Base-by-base conservation (phyloP, 106 monocot species). In the Vanilla planifolia region DNA sequence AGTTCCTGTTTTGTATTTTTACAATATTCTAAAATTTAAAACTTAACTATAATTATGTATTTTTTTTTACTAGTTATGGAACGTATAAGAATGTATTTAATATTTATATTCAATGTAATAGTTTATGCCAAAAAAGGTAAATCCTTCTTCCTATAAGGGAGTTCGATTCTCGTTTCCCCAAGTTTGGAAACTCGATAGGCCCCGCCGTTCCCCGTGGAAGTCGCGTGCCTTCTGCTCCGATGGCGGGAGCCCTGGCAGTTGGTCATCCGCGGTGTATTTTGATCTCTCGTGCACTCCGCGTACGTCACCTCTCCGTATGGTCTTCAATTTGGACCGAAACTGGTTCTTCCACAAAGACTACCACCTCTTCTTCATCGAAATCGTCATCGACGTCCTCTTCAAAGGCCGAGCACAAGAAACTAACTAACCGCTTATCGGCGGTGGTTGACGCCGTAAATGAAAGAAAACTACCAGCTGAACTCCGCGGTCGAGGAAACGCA, bases 391-490 rank as follows among this genome's bases (percentile, higher is more conserved):
- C 73, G 8, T 59, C 75, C 2, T 51, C 62, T 32, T 6, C 59
- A 8, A 14, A 46, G 23, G 5, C 42, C 3, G 57, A 67, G 25
- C 62, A 73, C 69, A 71, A 77, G 67, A 81, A 86, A 51, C 65
- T 59, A 6, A 5, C 48, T 5, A 72, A 79, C 66, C 79, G 87
- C 48, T 61, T 87, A 8, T 67, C 86, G 26, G 37, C 82, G 33
- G 86, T 76, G 15, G 43, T 73, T 15, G 82, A 87, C 57, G 79
- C 86, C 66, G 60, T 87, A 43, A 82, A 79, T 57, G 79, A 82
- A 23, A 77, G 86, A 26, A 87, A 82, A 75, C 82, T 87, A 1
- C 86, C 86, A 11, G 72, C 82, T 2, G 86, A 87, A 59, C 75
- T 87, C 17, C 86, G 82, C 32, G 69, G 65, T 24, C 68, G 86